Base-by-base conservation (phyloP, 768 basidiomycete genomes). In the Boletus rubescentipes region DNA sequence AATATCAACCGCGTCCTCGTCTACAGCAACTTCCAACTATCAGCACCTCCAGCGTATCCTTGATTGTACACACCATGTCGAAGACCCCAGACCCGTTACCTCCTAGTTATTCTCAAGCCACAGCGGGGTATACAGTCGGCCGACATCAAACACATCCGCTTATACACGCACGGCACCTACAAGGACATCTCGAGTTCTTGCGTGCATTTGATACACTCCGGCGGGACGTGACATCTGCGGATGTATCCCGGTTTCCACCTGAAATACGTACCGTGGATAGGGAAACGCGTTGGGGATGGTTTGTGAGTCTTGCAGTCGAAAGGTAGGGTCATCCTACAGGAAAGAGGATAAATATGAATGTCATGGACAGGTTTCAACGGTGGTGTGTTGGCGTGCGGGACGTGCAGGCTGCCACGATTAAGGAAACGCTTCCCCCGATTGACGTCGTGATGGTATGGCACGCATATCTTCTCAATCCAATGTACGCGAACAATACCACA, bases 361-460 rank as follows among this genome's bases (percentile, higher is more conserved):
- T 10, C 34, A 7, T 51, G 6, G 4, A 15, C 18, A 74, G 73
- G 46, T 74, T 74, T 51, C 58, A 66, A n/a, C 62, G 66, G 11
- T 74, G 72, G 73, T 66, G 61, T 39, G n/a, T 23, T 5, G n/a
- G 26, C n/a, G 31, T 63, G 9, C 31, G 35, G 16, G 44, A 40
- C 49, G 36, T 5, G 2, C 36, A 0, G 29, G 32, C 32, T 9
- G 47, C 49, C 14, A 5, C 3, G 4, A 49, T 53, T 10, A 56
- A 59, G 40, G 49, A 47, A 9, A 34, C 23, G 1, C 29, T 67
- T 14, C 72, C 73, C 12, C 72, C 72, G 14, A 54, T 73, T 26
- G 73, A 73, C 36, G 72, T 73, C 15, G 58, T 67, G 44, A 72
- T 73, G 72, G 70, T 73, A 12, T 72, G 73, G 66, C 72, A 73